Evolutionary conservation across 1,284 basidiomycete genomes (phyloP).

Genomic region (Crocinoboletus sp.): DNA sequence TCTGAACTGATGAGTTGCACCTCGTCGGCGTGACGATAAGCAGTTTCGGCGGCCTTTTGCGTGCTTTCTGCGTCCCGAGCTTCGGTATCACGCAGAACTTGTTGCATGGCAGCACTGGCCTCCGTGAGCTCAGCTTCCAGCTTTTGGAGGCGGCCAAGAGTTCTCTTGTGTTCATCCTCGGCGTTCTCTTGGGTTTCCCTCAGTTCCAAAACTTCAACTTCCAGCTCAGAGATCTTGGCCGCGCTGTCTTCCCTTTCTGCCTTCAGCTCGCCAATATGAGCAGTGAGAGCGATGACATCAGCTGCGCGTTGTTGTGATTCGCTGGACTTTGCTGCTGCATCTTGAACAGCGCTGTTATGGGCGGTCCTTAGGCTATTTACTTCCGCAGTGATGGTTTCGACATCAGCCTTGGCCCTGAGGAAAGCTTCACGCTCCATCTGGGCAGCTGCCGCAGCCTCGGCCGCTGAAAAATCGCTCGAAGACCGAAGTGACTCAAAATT

Average conservation of each 20-base stretch:
- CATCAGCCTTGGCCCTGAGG: constrained; percentile 57
- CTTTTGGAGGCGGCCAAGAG: constrained; percentile 43
- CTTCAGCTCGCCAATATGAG: constrained; percentile 54
- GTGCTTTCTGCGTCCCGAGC: constrained; percentile 47
- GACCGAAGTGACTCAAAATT: constrained; percentile 49
- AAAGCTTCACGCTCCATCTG: constrained; percentile 60
- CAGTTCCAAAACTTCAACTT: constrained; percentile 74
- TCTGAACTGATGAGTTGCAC: constrained; percentile 43
- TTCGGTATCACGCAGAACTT: constrained; percentile 48
- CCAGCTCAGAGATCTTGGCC: constrained; percentile 71
- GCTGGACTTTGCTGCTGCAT: constrained; percentile 41
- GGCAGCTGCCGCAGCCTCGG: constrained; percentile 45
- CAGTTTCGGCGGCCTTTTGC: constrained; percentile 38
- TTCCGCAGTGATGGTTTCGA: constrained; percentile 55
- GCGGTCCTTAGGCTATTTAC: constrained; percentile 45
- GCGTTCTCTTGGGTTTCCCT: constrained; percentile 64
- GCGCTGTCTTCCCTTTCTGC: constrained; percentile 71
- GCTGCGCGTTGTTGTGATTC: constrained; percentile 43
- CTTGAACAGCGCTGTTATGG: constrained; percentile 46
- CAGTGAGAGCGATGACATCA: constrained; percentile 42
- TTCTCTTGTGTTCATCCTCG: constrained; percentile 53
- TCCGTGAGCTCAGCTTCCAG: constrained; percentile 50
- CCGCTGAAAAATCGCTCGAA: constrained; percentile 41
- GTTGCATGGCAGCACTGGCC: constrained; percentile 45
- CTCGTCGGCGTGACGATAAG: constrained; percentile 44